These are phyloP conservation scores for Pythium apleroticum DNA, from an alignment of 352 stramenopile genomes.

Conservation along the genomic window DNA sequence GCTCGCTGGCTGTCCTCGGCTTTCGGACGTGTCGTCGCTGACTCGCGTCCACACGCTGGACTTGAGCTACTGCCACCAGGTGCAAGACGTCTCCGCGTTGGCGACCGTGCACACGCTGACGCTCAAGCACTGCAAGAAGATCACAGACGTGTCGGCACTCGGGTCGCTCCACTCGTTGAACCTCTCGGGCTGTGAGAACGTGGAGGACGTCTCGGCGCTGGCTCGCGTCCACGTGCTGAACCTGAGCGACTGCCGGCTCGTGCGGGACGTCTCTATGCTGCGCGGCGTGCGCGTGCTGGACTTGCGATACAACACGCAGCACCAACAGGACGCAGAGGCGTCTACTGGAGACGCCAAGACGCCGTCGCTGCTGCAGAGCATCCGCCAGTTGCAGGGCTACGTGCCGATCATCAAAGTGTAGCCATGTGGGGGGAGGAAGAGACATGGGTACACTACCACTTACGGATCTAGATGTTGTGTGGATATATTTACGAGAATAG, in stretches of 20 bases:
- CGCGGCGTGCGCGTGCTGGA: constrained; percentile 54
- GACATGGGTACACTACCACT: constrained; percentile 9
- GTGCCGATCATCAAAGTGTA: constrained; percentile 38
- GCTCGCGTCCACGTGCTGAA: constrained; percentile 55
- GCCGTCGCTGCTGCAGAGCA: constrained; percentile 24
- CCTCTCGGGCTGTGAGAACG: constrained; percentile 49
- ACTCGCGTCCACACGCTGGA: constrained; percentile 52
- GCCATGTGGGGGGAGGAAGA: constrained; percentile 7
- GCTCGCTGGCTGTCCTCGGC: constrained; percentile 49
- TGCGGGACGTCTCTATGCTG: constrained; percentile 58
- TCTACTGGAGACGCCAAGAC: constrained; percentile 18
- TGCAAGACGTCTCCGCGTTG: constrained; percentile 53
- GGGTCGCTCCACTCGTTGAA: constrained; percentile 51
- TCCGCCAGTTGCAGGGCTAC: constrained; percentile 23
- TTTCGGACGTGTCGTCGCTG: constrained; percentile 51
- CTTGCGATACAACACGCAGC: constrained; percentile 54
- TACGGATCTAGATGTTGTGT: constrained; percentile 15
- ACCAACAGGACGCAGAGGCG: not conserved
- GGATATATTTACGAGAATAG: constrained; percentile 27
- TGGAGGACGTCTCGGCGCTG: constrained; percentile 49
- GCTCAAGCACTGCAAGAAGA: constrained; percentile 52
- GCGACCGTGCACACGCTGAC: constrained; percentile 52
- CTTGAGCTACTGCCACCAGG: constrained; percentile 58
- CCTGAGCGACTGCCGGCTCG: constrained; percentile 51
- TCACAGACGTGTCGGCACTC: constrained; percentile 52